Evolutionary conservation across 208 protist species (phyloP).

Genomic region (Acanthamoeba sp.): DNA sequence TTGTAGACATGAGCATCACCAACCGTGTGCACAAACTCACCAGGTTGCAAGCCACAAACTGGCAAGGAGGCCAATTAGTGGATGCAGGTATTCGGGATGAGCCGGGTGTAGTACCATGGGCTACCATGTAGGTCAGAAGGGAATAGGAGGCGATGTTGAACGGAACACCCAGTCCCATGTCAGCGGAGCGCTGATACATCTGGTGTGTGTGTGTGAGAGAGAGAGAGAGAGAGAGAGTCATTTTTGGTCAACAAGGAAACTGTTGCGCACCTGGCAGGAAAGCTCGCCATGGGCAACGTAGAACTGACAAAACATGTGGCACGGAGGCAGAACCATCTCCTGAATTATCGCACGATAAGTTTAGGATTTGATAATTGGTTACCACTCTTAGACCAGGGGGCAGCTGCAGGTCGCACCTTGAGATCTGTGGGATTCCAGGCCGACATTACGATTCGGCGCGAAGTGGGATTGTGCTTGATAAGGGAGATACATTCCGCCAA

Average conservation of each 20-base stretch:
- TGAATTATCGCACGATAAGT: too few relatives aligned
- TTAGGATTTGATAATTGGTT: too few relatives aligned
- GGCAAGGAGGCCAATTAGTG: neutral
- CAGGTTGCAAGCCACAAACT: constrained; percentile 94
- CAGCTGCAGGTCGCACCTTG: neutral
- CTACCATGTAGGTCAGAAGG: constrained; percentile 92
- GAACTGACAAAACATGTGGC: constrained; percentile 98
- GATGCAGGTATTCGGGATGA: constrained; percentile 44
- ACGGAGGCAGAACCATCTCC: constrained; percentile 98
- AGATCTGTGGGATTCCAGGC: constrained; percentile 97
- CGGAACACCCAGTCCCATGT: constrained; percentile 97
- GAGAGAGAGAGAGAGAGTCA: too few relatives aligned
- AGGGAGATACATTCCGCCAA: constrained; percentile 94
- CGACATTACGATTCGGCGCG: constrained; percentile 96
- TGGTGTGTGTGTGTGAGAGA: constrained; percentile 74
- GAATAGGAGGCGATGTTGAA: constrained; percentile 99
- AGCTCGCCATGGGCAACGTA: constrained; percentile 96
- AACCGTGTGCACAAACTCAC: constrained; percentile 98
- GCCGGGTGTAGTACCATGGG: constrained; percentile 75
- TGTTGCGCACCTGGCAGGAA: constrained; percentile 94
- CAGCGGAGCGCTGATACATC: constrained; percentile 89
- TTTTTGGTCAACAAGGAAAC: constrained; percentile 91
- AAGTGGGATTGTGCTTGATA: constrained; percentile 95
- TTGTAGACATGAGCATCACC: constrained; percentile 98
- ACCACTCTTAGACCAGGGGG: neutral